These are phyloP conservation scores for Oemleria cerasiformis DNA, from an alignment of 306 rosid genomes.

Conservation along the genomic window DNA sequence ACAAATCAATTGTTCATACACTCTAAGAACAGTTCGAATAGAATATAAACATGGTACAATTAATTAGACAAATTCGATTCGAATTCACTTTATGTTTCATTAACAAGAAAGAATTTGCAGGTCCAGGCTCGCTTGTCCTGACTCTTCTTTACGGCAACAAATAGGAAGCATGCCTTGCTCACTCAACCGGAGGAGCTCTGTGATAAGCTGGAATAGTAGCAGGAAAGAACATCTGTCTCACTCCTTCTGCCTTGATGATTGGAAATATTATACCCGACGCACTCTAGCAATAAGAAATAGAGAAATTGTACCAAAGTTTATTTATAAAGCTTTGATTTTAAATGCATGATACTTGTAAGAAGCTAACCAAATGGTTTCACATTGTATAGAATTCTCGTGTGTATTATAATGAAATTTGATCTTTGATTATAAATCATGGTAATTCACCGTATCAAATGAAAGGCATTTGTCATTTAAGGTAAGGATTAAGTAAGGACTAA, in stretches of 20 bases:
- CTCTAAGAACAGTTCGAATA: background rate
- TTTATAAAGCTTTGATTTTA: background rate
- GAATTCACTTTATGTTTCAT: background rate
- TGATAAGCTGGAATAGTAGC: slow-evolving; percentile 34
- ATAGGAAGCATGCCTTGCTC: background rate
- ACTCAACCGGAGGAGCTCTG: slow-evolving; percentile 24
- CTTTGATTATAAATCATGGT: background rate
- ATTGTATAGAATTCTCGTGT: background rate
- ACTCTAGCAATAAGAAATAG: slow-evolving; percentile 33
- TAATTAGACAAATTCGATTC: background rate
- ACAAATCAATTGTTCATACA: background rate
- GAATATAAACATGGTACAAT: background rate
- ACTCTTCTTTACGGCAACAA: background rate
- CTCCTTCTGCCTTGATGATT: slow-evolving; percentile 56
- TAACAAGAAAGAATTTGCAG: background rate
- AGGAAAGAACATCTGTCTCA: slow-evolving; percentile 44
- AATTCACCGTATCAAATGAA: background rate
- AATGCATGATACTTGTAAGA: background rate
- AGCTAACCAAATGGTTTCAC: background rate
- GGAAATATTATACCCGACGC: slow-evolving; percentile 52
- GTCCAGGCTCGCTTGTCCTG: background rate
- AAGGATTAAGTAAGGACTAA: background rate
- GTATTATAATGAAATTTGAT: background rate
- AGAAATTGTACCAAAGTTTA: background rate
- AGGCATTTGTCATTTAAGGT: background rate